Evolutionary conservation across 1,284 basidiomycete species (phyloP), one percentile per base, ranked within the genome.

Genomic region (Mrakiaceae sp.): DNA sequence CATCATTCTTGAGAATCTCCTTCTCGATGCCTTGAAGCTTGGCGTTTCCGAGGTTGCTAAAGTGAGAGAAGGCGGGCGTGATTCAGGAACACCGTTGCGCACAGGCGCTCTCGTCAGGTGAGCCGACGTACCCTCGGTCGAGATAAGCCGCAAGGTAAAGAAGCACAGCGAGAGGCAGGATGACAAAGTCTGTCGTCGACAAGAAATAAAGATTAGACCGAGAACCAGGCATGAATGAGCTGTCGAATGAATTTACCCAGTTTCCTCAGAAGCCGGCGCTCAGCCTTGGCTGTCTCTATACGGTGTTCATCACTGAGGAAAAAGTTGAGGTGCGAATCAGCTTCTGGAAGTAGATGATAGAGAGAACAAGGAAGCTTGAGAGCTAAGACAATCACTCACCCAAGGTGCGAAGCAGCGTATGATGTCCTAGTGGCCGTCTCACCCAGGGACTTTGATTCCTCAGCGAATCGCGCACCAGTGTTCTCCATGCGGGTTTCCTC

Each of bases 121-220:
- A 27, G 5, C 72, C 69, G 9, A 74, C 53, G 66, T 75, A 74
- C 12, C 74, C 75, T 56, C 77, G 69, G 61, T 78, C 78, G 47
- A 79, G 74, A 68, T 78, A 79, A 5, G 77, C 78, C 4, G 71
- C 70, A 40, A 79, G 70, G 68, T 79, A 79, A 14, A 79, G 71
- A 6, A 78, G 66, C 0, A 75, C 72, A 5, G 78, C 76, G 62
- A 78, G 73, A 0, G 78, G 78, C 6, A 79, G 61, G 64, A 79
- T 78, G 44, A 73, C 68, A 5, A 72, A 7, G 61, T 78, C 77
- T 73, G 51, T 3, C 16, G 52, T 16, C 14, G 56, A 11, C 27
- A 16, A 47, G 47, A 12, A 59, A n/a, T 1, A 47, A 58, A 43
- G 56, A n/a, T 51, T 53, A 42, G 44, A 40, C 59, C 43, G 27